Conservation (phyloP, 768 basidiomycete species). For the Lentinula sp. region DNA sequence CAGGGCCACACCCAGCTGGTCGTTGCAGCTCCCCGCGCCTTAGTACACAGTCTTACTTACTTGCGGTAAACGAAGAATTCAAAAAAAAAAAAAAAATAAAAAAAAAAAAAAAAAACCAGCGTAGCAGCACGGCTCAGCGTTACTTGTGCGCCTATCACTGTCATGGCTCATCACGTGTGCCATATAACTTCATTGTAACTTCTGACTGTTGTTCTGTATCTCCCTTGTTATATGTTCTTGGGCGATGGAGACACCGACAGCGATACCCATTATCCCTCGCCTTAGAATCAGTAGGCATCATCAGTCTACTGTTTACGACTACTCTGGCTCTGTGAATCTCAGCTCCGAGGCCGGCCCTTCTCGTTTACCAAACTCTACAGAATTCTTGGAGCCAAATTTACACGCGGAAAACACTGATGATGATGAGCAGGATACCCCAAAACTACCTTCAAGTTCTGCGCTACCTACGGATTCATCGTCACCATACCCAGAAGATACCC, state of each 20-base stretch:
- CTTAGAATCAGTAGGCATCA: conserved; percentile 10
- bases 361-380: conserved; percentile 10
- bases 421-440: conserved; percentile 35
- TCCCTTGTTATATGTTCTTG: neutral
- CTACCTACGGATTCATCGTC: conserved; percentile 13
- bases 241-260: conserved; percentile 1
- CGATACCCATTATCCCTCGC: conserved; percentile 9
- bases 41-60: too few relatives aligned
- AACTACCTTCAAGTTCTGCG: conserved; percentile 14
- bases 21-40: too few relatives aligned
- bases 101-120: too few relatives aligned
- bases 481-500: conserved; percentile 30
- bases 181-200: too few relatives aligned
- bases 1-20: too few relatives aligned
- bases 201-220: neutral
- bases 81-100: too few relatives aligned
- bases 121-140: too few relatives aligned
- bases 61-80: too few relatives aligned
- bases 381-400: conserved; percentile 3
- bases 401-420: conserved; percentile 17
- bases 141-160: too few relatives aligned
- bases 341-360: conserved; percentile 23
- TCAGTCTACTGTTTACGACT: neutral
- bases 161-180: too few relatives aligned
- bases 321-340: conserved; percentile 6